A percentile compares a stretch with the other conserved stretches of the same genome.
Conservation (phyloP, 805 yeast species). For the Ogataea ramenticola region DNA sequence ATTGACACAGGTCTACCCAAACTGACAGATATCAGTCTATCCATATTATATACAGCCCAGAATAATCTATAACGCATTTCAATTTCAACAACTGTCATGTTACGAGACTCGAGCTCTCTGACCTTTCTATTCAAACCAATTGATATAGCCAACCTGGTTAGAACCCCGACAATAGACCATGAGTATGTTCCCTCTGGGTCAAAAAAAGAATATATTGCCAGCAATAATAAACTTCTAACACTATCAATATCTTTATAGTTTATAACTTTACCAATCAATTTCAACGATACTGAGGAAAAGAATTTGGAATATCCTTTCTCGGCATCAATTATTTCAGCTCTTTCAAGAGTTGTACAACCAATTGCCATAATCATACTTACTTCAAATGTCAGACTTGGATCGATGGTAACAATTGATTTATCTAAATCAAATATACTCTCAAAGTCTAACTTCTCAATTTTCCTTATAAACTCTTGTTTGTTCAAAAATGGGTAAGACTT, state of each 20-base stretch:
- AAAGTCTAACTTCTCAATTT: constrained; percentile 13
- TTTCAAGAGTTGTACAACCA: constrained; percentile 41
- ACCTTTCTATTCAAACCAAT: constrained; percentile 39
- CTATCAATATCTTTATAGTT: constrained; percentile 33
- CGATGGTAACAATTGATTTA: constrained; percentile 7
- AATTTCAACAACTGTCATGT: constrained; percentile 25
- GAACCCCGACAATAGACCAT: constrained; percentile 45
- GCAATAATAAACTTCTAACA: constrained; percentile 30
- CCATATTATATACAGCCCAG: constrained; percentile 23
- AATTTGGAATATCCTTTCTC: constrained; percentile 32
- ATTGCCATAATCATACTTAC: constrained; percentile 46
- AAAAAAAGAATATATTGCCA: constrained; percentile 44
- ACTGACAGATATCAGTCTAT: constrained; percentile 19
- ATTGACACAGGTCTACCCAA: constrained; percentile 21
- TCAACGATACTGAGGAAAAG: constrained; percentile 35
- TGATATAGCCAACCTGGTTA: constrained; percentile 36
- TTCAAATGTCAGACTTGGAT: constrained; percentile 33
- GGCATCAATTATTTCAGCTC: constrained; percentile 29
- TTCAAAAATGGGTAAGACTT: constrained; percentile 37
- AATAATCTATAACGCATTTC: constrained; percentile 36
- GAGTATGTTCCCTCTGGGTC: constrained; percentile 42
- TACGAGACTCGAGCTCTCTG: constrained; percentile 19
- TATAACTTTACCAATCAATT: constrained; percentile 30
- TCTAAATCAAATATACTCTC: constrained; percentile 9
- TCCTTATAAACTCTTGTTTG: constrained; percentile 28